Conservation (phyloP, 805 yeast species). For the Kodamaea nitidulidarum region DNA sequence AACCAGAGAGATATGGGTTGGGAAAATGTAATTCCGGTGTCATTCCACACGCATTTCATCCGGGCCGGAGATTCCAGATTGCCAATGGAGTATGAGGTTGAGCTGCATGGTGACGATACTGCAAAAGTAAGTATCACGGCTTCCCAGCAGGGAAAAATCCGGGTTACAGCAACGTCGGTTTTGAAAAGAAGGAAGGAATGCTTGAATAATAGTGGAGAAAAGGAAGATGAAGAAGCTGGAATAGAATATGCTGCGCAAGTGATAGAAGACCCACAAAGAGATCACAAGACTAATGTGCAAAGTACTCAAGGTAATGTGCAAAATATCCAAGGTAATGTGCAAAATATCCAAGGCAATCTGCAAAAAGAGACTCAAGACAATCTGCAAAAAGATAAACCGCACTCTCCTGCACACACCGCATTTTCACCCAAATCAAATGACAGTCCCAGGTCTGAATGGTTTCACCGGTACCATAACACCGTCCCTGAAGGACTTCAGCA, state of each 20-base stretch:
- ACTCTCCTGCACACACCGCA: no score
- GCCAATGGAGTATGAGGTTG: conserved; percentile 53
- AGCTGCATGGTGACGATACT: conserved; percentile 48
- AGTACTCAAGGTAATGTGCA: background rate
- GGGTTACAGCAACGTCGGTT: conserved; percentile 50
- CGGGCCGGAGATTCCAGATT: conserved; percentile 46
- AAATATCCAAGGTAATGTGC: conserved; percentile 1
- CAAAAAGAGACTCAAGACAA: no score
- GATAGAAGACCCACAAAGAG: no score
- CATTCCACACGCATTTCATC: conserved; percentile 61
- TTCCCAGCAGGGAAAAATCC: conserved; percentile 48
- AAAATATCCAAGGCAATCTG: no score
- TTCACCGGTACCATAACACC: conserved; percentile 2
- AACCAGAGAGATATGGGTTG: conserved; percentile 27
- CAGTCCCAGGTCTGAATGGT: background rate
- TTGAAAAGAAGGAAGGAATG: conserved; percentile 20
- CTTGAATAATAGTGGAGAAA: no score
- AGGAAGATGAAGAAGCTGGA: no score
- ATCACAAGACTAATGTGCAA: background rate
- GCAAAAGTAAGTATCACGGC: conserved; percentile 52
- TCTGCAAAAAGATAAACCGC: no score
- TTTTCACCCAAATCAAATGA: background rate
- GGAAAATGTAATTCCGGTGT: conserved; percentile 43
- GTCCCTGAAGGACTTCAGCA: conserved; percentile 17
- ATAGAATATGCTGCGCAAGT: no score